Percentiles rank a stretch among this genome's conserved stretches.
phyloP scores from a whole-genome alignment of 768 basidiomycete species.

The Cystobasidium ongulense region DNA sequence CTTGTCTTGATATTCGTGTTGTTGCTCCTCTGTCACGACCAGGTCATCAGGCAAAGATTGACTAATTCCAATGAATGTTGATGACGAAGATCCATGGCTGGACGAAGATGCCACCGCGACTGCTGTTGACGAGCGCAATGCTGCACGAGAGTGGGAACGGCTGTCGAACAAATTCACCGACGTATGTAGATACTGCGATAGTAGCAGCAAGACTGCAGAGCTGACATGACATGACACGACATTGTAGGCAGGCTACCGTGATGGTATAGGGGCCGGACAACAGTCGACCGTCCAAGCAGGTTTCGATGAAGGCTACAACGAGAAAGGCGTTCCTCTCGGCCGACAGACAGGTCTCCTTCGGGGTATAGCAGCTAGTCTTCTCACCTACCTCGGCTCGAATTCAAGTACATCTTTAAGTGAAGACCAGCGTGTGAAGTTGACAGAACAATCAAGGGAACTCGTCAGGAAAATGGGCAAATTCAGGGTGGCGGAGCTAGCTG shows the following conservation, averaged over 20 bases:
- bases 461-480: conserved; percentile 55
- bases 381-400: conserved; percentile 47
- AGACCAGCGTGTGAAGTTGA: background rate
- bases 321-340: conserved; percentile 64
- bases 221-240: background rate
- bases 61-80: background rate
- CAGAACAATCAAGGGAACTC: conserved; percentile 53
- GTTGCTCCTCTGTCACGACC: background rate
- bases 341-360: conserved; percentile 68
- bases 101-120: conserved; percentile 12
- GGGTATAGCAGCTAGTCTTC: conserved; percentile 59
- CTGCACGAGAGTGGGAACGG: conserved; percentile 11
- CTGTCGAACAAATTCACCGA: conserved; percentile 23
- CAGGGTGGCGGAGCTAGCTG: conserved; percentile 63
- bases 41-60: too few species aligned
- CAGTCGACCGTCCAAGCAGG: conserved; percentile 76
- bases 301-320: conserved; percentile 76
- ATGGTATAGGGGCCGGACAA: conserved; percentile 89
- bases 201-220: too few species aligned
- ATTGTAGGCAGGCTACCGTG: conserved; percentile 79
- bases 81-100: conserved; percentile 29
- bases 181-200: too few species aligned
- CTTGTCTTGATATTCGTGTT: background rate
- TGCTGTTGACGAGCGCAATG: background rate
- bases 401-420: conserved; percentile 20